These are phyloP conservation scores for Rehmannia glutinosa DNA, from an alignment of 257 asterid species.

Conservation along the genomic window DNA sequence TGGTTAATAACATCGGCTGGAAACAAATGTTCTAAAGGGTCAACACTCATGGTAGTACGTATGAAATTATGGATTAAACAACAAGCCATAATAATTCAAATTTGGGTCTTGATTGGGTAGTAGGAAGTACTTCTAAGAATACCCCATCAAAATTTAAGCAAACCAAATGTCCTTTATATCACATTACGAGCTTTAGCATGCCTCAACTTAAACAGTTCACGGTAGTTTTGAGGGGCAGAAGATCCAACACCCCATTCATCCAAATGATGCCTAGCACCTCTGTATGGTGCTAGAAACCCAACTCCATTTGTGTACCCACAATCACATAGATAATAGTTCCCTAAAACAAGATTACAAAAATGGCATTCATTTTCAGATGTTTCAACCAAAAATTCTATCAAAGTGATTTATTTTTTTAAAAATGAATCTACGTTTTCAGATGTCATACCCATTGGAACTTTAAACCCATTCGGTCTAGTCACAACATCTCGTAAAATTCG, in stretches of 20 bases:
- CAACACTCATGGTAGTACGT: neutral
- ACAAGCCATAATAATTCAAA: neutral
- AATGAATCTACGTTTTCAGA: no score
- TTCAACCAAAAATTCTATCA: no score
- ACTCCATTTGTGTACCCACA: no score
- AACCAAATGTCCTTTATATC: neutral
- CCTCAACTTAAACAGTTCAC: neutral
- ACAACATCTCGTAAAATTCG: neutral
- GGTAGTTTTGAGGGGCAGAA: neutral
- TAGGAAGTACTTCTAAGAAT: neutral
- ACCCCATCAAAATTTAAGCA: neutral
- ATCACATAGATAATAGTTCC: no score
- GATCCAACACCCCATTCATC: neutral
- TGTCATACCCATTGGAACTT: neutral
- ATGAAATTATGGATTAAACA: no score
- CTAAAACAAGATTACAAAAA: no score
- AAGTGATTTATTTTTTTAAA: no score
- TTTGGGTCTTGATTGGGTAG: neutral
- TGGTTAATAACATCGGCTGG: no score
- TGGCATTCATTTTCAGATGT: no score
- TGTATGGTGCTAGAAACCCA: no score
- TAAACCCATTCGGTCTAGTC: neutral
- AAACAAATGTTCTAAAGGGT: neutral
- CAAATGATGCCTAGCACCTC: neutral
- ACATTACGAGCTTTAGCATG: no score